A percentile compares a stretch with the other conserved stretches of the same genome.
Evolutionary conservation across 2,329 filamentous ascomycete genomes (phyloP).

Genomic region (Exophiala sp.): DNA sequence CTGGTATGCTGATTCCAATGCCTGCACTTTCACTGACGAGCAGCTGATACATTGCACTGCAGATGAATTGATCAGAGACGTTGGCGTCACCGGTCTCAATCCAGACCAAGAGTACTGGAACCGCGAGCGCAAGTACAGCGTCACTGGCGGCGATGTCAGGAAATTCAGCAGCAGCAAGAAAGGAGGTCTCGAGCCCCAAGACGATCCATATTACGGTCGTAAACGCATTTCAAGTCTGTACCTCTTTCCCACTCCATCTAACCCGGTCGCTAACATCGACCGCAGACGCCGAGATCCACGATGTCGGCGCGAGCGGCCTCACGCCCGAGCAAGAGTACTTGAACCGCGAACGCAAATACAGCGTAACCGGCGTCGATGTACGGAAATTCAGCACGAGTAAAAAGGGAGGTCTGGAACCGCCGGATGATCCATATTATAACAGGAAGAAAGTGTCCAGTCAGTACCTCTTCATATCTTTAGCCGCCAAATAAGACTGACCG

Average conservation of each 20-base stretch:
- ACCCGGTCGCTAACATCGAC: constrained; percentile 2
- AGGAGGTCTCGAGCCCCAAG: constrained; percentile 21
- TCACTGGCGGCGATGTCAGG: constrained; percentile 25
- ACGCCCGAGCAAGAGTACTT: constrained; percentile 26
- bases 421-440: constrained; percentile 25
- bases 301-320: constrained; percentile 24
- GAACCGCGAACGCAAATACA: constrained; percentile 28
- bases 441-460: constrained; percentile 24
- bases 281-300: constrained; percentile 21
- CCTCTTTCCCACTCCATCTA: not conserved
- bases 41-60: not conserved
- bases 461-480: not conserved
- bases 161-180: constrained; percentile 25
- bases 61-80: constrained; percentile 27
- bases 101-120: constrained; percentile 26
- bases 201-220: constrained; percentile 27
- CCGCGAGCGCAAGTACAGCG: constrained; percentile 25
- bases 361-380: constrained; percentile 24
- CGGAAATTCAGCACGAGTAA: constrained; percentile 24
- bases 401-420: constrained; percentile 20
- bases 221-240: constrained; percentile 24
- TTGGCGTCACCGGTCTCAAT: constrained; percentile 23
- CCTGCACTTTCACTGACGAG: not conserved
- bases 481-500: not conserved
- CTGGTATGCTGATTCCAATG: constrained; percentile 13